Base-by-base conservation (phyloP, 352 stramenopile species). In the Discostella stelligera region DNA sequence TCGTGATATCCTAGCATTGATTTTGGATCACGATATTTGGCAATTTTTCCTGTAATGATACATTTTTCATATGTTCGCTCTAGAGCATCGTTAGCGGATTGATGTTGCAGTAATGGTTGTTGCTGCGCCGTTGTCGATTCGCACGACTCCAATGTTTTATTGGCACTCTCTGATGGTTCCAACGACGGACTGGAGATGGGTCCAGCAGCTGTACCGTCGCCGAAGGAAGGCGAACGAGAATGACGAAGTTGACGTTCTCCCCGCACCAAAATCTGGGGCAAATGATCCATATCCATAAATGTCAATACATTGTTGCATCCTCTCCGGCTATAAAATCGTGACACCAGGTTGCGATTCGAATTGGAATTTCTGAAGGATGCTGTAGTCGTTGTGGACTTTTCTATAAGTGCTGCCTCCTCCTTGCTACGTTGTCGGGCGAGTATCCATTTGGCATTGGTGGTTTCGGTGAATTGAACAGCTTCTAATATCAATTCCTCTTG, bases 401-500 rank as follows among this genome's bases (percentile, higher is more conserved):
- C 60, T n/a, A 30, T 48, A 25, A 67, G 49, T 0, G 58, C 60
- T 14, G 50, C 70, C 54, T 80, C 71, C 32, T 89, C 79, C 63
- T 87, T 82, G 10, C 63, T 63, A 25, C 86, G 73, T 80, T 91
- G 90, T 53, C 89, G 60, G 25, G 58, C 72, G 52, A 80, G 61
- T 41, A 94, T 60, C 89, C 89, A 94, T 73, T 84, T 81, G 53
- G 75, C 1, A 83, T 92, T 94, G 70, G 87, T 79, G 6, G 77
- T 73, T 70, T 90, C 86, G 23, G 89, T 94, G 14, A 71, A 65
- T 56, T 86, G 75, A 2, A 88, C 77, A 10, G 86, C 79, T 79
- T 94, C 89, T 41, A 94, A 61, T n/a, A 94, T 77, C 2, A 94
- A 53, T 72, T 94, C 86, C 83, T 92, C 89, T 78, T 94, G 89